A percentile compares a stretch with the other conserved stretches of the same genome.
phyloP scores from a whole-genome alignment of 1,139 yeast genomes.

The Sugiyamaella neomexicana region DNA sequence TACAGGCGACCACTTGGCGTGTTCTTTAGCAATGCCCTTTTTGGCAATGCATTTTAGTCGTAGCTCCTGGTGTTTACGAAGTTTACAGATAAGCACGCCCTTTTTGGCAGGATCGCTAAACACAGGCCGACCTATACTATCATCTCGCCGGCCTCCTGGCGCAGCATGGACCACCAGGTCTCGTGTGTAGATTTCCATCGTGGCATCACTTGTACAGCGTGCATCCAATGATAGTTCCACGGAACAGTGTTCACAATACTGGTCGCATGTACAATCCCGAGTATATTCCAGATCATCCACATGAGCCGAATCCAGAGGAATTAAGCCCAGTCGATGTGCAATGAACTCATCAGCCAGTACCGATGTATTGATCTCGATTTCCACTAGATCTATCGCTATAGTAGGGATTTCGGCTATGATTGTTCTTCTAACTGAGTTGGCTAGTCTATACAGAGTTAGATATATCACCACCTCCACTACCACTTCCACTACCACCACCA shows the following conservation, averaged over 20 bases:
- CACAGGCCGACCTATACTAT: conserved; percentile 71
- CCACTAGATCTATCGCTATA: conserved; percentile 89
- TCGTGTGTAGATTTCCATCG: conserved; percentile 86
- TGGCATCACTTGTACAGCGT: conserved; percentile 80
- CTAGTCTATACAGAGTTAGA: conserved; percentile 47
- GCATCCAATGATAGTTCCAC: conserved; percentile 86
- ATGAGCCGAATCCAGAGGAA: conserved; percentile 83
- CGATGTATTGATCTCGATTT: conserved; percentile 87
- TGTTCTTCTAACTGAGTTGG: conserved; percentile 86
- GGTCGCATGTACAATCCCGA: conserved; percentile 96
- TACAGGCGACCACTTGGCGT: conserved; percentile 98
- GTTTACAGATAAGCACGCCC: conserved; percentile 87
- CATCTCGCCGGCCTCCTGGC: conserved; percentile 40
- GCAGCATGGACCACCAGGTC: conserved; percentile 62
- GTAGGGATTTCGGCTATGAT: conserved; percentile 98
- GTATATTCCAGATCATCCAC: conserved; percentile 70
- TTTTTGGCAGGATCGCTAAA: conserved; percentile 69
- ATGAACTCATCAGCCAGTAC: conserved; percentile 96
- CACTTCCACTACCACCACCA: conserved; percentile 8
- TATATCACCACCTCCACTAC: background rate
- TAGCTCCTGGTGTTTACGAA: conserved; percentile 90
- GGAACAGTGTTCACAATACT: conserved; percentile 92
- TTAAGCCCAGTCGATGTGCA: conserved; percentile 87
- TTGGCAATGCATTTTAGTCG: conserved; percentile 90
- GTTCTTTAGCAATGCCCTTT: conserved; percentile 97